Base-by-base conservation (phyloP, 495 filamentous ascomycete species). In the Podospora fimiseda region DNA sequence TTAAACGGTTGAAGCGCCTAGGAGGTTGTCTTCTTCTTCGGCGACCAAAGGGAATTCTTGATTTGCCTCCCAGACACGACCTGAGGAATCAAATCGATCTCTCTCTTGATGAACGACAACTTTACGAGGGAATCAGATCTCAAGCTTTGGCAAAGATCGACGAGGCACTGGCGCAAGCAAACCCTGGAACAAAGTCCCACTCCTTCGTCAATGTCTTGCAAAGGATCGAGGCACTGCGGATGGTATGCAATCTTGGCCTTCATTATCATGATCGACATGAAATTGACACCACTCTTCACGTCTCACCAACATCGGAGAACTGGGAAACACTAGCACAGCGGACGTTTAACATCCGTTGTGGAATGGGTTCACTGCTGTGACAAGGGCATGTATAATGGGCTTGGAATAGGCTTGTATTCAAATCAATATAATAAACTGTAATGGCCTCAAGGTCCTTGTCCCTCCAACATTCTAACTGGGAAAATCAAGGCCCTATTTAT, bases 221-320 rank as follows among this genome's bases (percentile, higher is more conserved):
- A 50, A 59, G 64, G 57, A 67, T 77, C 51, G 63, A 76, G 18
- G 55, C 60, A 15, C 50, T 78, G 51, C 60, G 74, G 4, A 55
- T 74, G 39, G 52, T 70, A 7, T 76, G 74, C 43, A 70, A 74
- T 43, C 55, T 75, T 2, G 70, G 74, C 3, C 44, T 67, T 4
- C 39, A 39, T 8, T 70, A 70, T 24, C 51, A 53, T 20, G 27
- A 16, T 18, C 42, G 67, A 14, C 62, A 61, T 16, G 50, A 62
- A 6, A 21, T 27, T 9, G 16, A 9, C 9, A 41, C n/a, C n/a
- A n/a, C n/a, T n/a, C 16, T 6, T 40, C 16, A 24, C 30, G 14
- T n/a, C 16, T 27, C 27, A 33, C 5, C 27, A 33, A 15, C 21
- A 38, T 33, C 22, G 0, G 20, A 36, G 2, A 49, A 63, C 18